Evolutionary conservation across 345 rosid genomes (phyloP).

Genomic region (Rhodamnia rubescens): DNA sequence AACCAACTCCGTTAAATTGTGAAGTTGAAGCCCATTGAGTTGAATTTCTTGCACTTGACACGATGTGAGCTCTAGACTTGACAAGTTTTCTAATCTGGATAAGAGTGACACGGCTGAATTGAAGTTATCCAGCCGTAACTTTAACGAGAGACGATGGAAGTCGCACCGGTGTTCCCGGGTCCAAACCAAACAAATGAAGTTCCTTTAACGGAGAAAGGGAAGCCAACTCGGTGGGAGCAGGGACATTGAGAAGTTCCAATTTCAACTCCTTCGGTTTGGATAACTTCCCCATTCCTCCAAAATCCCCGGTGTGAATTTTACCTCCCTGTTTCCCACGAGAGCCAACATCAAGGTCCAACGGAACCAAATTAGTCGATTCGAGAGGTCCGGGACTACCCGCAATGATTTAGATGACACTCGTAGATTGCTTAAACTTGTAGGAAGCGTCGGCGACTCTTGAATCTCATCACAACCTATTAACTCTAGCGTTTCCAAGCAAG

Average conservation of each 20-base stretch:
- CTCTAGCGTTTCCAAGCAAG: rapidly evolving
- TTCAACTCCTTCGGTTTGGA: rapidly evolving
- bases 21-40: not conserved
- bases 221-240: not conserved
- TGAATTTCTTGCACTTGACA: not conserved
- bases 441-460: not conserved
- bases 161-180: rapidly evolving
- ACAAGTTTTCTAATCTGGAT: not conserved
- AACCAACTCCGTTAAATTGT: rapidly evolving
- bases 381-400: not conserved
- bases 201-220: not conserved
- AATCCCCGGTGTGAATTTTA: rapidly evolving
- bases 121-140: rapidly evolving
- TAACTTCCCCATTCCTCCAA: not conserved
- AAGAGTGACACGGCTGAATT: not conserved
- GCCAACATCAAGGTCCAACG: rapidly evolving
- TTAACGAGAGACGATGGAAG: not conserved
- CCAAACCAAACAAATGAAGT: rapidly evolving
- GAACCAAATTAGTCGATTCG: not conserved
- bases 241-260: not conserved
- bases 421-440: not conserved
- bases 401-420: rapidly evolving
- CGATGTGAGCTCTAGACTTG: rapidly evolving
- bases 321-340: rapidly evolving
- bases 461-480: rapidly evolving